Percentiles rank a stretch among this genome's conserved stretches.
Conservation (phyloP, 345 rosid species). For the Melastoma malabathricum region DNA sequence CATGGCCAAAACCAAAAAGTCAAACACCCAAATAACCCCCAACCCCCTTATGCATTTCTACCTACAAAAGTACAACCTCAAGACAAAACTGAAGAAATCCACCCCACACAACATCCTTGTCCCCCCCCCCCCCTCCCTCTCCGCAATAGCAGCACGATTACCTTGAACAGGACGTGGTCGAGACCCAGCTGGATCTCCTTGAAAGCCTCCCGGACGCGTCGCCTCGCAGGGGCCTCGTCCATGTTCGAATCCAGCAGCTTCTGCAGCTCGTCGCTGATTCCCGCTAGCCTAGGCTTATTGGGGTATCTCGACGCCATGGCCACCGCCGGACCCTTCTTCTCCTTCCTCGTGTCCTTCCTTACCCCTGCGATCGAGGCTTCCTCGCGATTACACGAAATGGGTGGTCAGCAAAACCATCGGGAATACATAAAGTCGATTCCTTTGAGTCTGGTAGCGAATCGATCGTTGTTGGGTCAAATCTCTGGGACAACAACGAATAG, state of each 20-base stretch:
- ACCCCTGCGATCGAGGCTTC: neutral
- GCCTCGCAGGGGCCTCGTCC: constrained; percentile 67
- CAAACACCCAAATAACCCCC: neutral
- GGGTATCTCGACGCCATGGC: constrained; percentile 17
- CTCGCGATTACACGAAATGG: no score
- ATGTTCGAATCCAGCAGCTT: constrained; percentile 41
- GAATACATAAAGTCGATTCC: no score
- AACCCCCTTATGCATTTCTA: no score
- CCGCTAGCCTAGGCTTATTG: constrained; percentile 24
- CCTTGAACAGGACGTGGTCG: constrained; percentile 87
- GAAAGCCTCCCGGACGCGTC: constrained; percentile 66
- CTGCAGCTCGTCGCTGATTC: constrained; percentile 38
- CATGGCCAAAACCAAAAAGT: neutral
- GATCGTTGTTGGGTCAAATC: no score
- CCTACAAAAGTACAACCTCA: no score
- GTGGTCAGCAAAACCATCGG: no score
- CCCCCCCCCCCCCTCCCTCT: no score
- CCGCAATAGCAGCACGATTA: constrained; percentile 3
- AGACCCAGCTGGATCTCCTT: constrained; percentile 57
- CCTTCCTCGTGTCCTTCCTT: constrained; percentile 11
- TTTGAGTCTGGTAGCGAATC: no score
- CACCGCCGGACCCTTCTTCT: constrained; percentile 8
- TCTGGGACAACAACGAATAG: no score
- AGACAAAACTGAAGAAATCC: no score
- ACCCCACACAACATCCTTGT: no score